phyloP scores from a whole-genome alignment of 1,284 basidiomycete species.

The Schizophyllum amplum region DNA sequence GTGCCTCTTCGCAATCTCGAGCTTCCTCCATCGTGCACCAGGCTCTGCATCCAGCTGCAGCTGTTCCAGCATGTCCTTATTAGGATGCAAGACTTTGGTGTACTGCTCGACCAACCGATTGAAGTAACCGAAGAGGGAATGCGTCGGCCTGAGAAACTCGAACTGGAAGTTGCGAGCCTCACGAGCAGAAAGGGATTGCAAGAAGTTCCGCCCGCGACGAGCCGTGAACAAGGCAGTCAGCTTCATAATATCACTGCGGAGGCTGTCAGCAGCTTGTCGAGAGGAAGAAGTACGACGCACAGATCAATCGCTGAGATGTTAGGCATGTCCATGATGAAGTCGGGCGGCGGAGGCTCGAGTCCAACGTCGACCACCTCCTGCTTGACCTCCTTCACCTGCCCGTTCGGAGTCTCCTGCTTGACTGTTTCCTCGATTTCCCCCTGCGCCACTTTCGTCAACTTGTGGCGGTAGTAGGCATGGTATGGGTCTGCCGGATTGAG shows the following conservation, averaged over 20 bases:
- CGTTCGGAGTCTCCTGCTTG: neutral
- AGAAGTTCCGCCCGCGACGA: conserved; percentile 82
- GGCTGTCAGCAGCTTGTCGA: conserved; percentile 3
- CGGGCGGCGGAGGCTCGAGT: conserved; percentile 75
- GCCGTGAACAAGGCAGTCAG: conserved; percentile 96
- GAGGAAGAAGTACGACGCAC: conserved; percentile 39
- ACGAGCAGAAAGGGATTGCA: conserved; percentile 75
- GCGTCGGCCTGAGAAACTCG: conserved; percentile 92
- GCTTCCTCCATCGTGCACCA: conserved; percentile 64
- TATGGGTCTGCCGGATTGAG: conserved; percentile 92
- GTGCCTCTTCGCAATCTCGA: conserved; percentile 72
- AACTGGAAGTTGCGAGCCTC: conserved; percentile 98
- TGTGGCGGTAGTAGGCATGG: conserved; percentile 93
- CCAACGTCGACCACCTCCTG: conserved; percentile 44
- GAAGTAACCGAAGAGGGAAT: conserved; percentile 95
- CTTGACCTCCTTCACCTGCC: conserved; percentile 34
- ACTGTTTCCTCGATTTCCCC: conserved; percentile 60
- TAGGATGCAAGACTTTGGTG: conserved; percentile 83
- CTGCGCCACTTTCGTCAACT: conserved; percentile 69
- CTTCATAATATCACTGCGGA: conserved; percentile 76
- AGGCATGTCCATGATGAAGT: conserved; percentile 86
- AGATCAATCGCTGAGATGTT: conserved; percentile 87
- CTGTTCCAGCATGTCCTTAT: conserved; percentile 64
- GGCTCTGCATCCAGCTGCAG: conserved; percentile 57
- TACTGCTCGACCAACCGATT: conserved; percentile 97